These are phyloP conservation scores for Blastocystis hominis DNA, from an alignment of 352 stramenopile species.

Conservation along the genomic window DNA sequence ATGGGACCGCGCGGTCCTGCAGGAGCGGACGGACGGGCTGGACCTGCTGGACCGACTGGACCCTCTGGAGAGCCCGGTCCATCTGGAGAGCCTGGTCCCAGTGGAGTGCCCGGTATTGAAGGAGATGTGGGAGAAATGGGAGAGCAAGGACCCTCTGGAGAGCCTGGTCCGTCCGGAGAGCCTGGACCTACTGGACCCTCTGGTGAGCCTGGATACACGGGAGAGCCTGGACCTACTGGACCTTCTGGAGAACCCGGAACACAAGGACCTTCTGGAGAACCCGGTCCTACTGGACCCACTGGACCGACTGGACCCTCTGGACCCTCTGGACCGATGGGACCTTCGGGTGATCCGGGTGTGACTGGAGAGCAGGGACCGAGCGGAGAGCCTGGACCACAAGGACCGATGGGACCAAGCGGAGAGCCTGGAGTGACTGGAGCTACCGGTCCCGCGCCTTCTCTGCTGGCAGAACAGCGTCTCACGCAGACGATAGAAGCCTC, in stretches of 20 bases:
- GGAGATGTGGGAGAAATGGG: neutral
- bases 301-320: neutral
- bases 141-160: neutral
- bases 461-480: neutral
- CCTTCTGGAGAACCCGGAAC: neutral
- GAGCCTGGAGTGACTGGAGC: neutral
- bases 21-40: slow-evolving; percentile 16
- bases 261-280: neutral
- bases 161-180: neutral
- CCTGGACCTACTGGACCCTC: neutral
- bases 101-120: neutral
- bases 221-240: slow-evolving; percentile 10
- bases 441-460: neutral
- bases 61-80: neutral
- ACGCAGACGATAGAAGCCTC: neutral
- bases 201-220: neutral
- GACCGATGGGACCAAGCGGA: neutral
- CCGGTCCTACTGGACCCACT: neutral
- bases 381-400: neutral
- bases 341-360: slow-evolving; percentile 13
- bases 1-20: neutral
- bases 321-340: slow-evolving; percentile 10
- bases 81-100: neutral
- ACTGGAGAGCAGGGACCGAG: neutral
- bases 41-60: slow-evolving; percentile 8